Base-by-base conservation (phyloP, 2,329 filamentous ascomycete species). In the Aspergillus alliaceus region DNA sequence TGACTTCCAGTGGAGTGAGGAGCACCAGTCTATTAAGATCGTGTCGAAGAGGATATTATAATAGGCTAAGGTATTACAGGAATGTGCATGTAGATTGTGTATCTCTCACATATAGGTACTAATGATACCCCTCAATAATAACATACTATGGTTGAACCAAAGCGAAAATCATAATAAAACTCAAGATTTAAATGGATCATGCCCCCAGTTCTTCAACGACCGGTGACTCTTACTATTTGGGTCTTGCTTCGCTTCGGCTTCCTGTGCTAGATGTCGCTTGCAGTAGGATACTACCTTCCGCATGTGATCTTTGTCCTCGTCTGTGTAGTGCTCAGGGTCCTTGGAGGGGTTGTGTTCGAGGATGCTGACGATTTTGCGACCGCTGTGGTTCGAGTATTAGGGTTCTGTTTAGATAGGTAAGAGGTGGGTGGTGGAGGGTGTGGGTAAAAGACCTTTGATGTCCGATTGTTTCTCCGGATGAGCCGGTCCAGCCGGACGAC, bases 211-310 rank as follows among this genome's bases (percentile, higher is more conserved):
- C 76, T 86, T 86, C 62, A 87, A 72, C 4, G 81, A 84, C 27
- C 81, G 83, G 48, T 87, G 86, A 58, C 76, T 79, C 64, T 78
- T 81, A 63, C 78, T 81, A n/a, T 77, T 66, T 51, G 84, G 83
- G 61, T 86, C 76, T 56, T 78, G 74, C 64, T 87, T 86, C 32
- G 77, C 78, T 59, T 79, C 81, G 55, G 81, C 79, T 69, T 89
- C 86, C 64, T 88, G 86, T 0, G 86, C 86, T 0, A 90, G 73
- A 72, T 89, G 86, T 4, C 86, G 78, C 68, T 89, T 89, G 68
- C 83, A 86, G 60, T 88, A 88, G 0, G 85, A 78, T 0, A 87
- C 85, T 0, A 88, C 86, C 61, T 80, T 82, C 49, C 85, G 77
- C 84, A 87, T 87, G 60, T 87, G 86, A 48, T 79, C 72, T 20